Conservation (phyloP, 75 land plant species). For the Chamaecyparis obtusa region DNA sequence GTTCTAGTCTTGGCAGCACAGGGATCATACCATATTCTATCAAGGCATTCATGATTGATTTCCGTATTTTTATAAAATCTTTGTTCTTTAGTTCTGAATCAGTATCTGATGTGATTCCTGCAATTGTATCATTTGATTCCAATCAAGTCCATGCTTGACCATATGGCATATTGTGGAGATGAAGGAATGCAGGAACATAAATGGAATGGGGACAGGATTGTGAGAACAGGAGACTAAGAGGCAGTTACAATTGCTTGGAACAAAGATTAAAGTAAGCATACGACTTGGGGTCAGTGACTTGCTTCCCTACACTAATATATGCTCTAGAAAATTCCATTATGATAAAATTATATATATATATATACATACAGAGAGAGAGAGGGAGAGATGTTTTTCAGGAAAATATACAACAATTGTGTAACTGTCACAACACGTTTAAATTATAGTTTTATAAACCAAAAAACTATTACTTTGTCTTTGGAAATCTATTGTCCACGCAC, state of each 20-base stretch:
- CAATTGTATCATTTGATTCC: neutral
- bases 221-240: neutral
- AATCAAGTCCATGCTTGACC: neutral
- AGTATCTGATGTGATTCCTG: constrained; percentile 80
- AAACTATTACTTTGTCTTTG: neutral
- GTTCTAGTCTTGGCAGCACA: constrained; percentile 54
- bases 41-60: constrained; percentile 44
- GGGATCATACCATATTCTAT: constrained; percentile 69
- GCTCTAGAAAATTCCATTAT: neutral
- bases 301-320: neutral
- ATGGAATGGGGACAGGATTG: neutral
- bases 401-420: neutral
- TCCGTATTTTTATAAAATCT: constrained; percentile 53
- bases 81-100: constrained; percentile 62
- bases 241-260: neutral
- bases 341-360: no score
- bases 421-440: neutral
- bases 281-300: neutral
- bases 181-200: neutral
- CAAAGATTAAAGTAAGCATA: neutral
- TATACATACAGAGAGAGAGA: neutral
- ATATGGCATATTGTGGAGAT: neutral
- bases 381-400: neutral
- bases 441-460: neutral
- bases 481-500: neutral